Evolutionary conservation across 352 stramenopile species (phyloP).

Genomic region (Phytophthora sp.): DNA sequence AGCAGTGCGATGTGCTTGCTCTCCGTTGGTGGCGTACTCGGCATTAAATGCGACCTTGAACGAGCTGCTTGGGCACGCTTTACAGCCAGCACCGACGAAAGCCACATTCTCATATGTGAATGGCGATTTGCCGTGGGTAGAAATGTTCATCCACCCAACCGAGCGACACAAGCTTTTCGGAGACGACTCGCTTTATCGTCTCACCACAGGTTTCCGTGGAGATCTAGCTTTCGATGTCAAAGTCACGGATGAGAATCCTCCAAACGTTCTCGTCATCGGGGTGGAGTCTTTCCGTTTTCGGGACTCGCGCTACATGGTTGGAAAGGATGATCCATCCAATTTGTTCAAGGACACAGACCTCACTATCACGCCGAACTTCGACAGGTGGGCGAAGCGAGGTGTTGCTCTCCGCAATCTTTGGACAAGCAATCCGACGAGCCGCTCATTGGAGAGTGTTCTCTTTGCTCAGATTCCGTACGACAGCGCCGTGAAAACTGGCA

Average conservation of each 20-base stretch:
- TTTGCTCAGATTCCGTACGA: constrained; percentile 62
- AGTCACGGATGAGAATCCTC: neutral
- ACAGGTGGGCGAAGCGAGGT: constrained; percentile 45
- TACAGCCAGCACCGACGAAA: constrained; percentile 7
- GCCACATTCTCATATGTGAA: constrained; percentile 8
- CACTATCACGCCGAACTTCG: constrained; percentile 45
- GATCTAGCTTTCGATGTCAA: constrained; percentile 32
- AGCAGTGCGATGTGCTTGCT: constrained; percentile 9
- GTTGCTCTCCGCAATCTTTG: constrained; percentile 55
- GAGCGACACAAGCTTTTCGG: constrained; percentile 26
- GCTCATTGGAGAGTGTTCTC: too few relatives aligned
- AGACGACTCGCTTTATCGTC: constrained; percentile 28
- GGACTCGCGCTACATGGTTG: constrained; percentile 4
- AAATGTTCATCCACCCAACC: constrained; percentile 25
- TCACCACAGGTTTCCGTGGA: constrained; percentile 24
- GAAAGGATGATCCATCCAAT: too few relatives aligned
- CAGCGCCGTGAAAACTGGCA: constrained; percentile 46
- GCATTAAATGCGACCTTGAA: too few relatives aligned
- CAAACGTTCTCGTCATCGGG: neutral
- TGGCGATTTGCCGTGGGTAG: constrained; percentile 7
- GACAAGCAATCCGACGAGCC: constrained; percentile 54
- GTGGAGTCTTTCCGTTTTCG: constrained; percentile 5
- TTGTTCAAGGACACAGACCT: neutral
- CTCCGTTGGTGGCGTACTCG: constrained; percentile 23
- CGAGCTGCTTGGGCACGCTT: constrained; percentile 12